Evolutionary conservation across 2,329 filamentous ascomycete species (phyloP).

Genomic region (Calonectria fujianensis): DNA sequence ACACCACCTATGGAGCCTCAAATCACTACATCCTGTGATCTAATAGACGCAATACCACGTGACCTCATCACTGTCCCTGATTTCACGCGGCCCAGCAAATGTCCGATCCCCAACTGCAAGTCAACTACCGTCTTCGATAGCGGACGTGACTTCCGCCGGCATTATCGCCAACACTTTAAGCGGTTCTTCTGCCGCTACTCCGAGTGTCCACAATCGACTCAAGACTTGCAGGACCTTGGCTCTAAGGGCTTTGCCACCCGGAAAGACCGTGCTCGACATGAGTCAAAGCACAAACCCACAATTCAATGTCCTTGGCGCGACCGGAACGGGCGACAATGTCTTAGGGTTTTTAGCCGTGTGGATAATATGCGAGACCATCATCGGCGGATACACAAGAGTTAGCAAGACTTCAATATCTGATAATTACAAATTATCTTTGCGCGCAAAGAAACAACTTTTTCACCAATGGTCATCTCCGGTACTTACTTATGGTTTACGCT

Average conservation of each 20-base stretch:
- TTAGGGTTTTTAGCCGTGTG: conserved; percentile 9
- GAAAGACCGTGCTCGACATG: conserved; percentile 12
- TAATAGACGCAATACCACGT: conserved; percentile 18
- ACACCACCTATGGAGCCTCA: conserved; percentile 9
- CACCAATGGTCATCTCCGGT: conserved; percentile 6
- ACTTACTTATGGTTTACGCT: neutral
- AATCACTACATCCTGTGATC: conserved; percentile 11
- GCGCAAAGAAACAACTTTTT: conserved; percentile 5
- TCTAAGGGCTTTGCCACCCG: conserved; percentile 14
- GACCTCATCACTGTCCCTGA: conserved; percentile 15
- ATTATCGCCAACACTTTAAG: conserved; percentile 21
- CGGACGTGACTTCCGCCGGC: conserved; percentile 12
- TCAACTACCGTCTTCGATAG: conserved; percentile 10
- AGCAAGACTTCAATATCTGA: conserved; percentile 6
- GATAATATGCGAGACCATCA: conserved; percentile 16
- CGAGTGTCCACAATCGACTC: conserved; percentile 19
- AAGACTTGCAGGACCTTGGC: conserved; percentile 9
- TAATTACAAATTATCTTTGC: conserved; percentile 9
- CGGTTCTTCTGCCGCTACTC: conserved; percentile 9
- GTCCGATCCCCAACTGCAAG: conserved; percentile 16
- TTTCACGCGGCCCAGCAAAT: conserved; percentile 17
- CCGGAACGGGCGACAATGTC: conserved; percentile 6
- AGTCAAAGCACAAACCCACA: conserved; percentile 12
- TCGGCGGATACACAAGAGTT: conserved; percentile 15
- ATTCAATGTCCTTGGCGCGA: conserved; percentile 11